Conservation (phyloP, 1,284 basidiomycete species). For the Malassezia dermatis region DNA sequence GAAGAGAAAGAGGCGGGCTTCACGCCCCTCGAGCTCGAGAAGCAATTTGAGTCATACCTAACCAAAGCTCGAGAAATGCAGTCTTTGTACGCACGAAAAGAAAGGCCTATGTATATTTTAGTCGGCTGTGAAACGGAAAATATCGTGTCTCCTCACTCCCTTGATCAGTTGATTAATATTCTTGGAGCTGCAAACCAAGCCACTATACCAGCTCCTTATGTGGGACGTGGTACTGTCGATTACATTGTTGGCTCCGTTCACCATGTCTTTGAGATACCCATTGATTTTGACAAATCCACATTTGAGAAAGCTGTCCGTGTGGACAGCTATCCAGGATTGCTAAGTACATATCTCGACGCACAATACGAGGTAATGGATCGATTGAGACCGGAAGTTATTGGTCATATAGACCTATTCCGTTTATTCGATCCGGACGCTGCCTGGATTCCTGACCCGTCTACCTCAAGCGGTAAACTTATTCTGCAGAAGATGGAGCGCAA, state of each 20-base stretch:
- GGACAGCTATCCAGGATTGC: constrained; percentile 15
- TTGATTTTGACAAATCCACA: constrained; percentile 75
- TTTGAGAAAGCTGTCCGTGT: constrained; percentile 56
- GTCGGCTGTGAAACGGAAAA: constrained; percentile 89
- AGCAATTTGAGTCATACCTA: constrained; percentile 62
- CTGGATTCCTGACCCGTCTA: constrained; percentile 46
- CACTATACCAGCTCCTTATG: background rate
- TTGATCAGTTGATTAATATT: constrained; percentile 51
- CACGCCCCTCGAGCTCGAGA: constrained; percentile 52
- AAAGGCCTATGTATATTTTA: constrained; percentile 58
- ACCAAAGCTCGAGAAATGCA: constrained; percentile 68
- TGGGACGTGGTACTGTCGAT: constrained; percentile 54
- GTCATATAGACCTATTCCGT: constrained; percentile 64
- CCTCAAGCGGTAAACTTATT: constrained; percentile 54
- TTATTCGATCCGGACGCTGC: constrained; percentile 23
- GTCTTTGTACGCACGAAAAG: constrained; percentile 13
- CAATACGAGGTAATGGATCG: constrained; percentile 46
- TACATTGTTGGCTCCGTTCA: constrained; percentile 90
- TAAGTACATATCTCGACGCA: constrained; percentile 32
- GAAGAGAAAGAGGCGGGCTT: constrained; percentile 60
- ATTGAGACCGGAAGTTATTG: constrained; percentile 77
- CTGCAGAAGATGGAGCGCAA: constrained; percentile 67
- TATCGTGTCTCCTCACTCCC: constrained; percentile 59
- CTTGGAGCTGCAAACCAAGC: constrained; percentile 47
- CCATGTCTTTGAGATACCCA: constrained; percentile 75